Conservation (phyloP, 2,329 filamentous ascomycete species). For the Diaporthe caulivora region DNA sequence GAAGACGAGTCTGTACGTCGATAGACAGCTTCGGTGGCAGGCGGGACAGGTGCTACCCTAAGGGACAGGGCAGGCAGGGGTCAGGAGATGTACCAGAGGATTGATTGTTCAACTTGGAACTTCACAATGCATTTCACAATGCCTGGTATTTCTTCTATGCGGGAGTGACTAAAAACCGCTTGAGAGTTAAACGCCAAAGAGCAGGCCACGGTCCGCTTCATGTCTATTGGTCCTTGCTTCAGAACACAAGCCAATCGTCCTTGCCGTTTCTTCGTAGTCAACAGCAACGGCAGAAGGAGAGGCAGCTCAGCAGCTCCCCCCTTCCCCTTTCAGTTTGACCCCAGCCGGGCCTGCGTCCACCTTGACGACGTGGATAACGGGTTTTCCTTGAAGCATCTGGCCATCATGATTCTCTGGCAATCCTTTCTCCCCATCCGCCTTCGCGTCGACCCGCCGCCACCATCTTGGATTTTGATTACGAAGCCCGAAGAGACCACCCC, state of each 20-base stretch:
- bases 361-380: background rate
- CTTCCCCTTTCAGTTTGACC: background rate
- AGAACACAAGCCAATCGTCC: background rate
- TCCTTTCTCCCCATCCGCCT: background rate
- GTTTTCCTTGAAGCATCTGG: background rate
- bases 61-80: background rate
- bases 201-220: background rate
- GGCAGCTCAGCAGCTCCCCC: background rate
- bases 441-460: slow-evolving; percentile 6
- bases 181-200: background rate
- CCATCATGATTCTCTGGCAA: slow-evolving; percentile 26
- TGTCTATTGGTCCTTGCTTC: background rate
- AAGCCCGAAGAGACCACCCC: slow-evolving; percentile 4
- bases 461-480: slow-evolving; percentile 38
- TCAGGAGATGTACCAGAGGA: background rate
- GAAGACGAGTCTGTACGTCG: background rate
- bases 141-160: no score
- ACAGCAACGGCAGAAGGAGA: background rate
- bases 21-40: background rate
- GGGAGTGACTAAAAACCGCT: background rate
- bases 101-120: background rate
- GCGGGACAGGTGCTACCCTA: background rate
- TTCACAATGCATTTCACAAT: no score
- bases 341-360: background rate
- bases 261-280: background rate